These are phyloP conservation scores for Olyra latifolia DNA, from an alignment of 176 grass and related monocot genomes.

Conservation along the genomic window DNA sequence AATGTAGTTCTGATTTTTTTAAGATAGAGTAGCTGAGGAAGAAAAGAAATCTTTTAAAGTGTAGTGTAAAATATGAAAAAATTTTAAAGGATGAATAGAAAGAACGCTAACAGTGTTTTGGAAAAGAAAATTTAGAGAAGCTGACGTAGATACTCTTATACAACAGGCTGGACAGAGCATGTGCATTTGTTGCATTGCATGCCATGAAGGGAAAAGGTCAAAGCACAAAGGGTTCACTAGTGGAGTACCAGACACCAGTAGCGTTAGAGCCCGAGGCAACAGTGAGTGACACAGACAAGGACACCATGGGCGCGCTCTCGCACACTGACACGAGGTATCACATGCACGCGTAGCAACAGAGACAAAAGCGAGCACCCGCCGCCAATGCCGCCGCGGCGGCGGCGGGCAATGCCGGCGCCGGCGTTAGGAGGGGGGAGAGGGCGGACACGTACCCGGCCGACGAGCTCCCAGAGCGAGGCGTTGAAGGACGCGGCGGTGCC, in stretches of 20 bases:
- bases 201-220: not conserved
- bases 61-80: no score
- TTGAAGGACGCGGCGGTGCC: slow-evolving; percentile 75
- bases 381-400: not conserved
- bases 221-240: not conserved
- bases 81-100: no score
- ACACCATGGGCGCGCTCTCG: not conserved
- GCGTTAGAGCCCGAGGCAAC: not conserved
- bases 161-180: no score
- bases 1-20: no score
- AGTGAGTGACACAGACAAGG: not conserved
- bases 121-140: no score
- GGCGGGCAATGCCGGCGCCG: not conserved
- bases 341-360: slow-evolving; percentile 17
- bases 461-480: slow-evolving; percentile 84
- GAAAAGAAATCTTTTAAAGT: no score
- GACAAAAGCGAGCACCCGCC: not conserved
- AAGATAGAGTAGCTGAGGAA: no score
- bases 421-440: no score
- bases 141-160: no score
- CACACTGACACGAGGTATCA: not conserved
- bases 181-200: no score
- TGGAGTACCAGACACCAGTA: no score
- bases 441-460: slow-evolving; percentile 57
- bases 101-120: no score